Percentiles rank a stretch among this genome's conserved stretches.
Conservation (phyloP, 257 asterid species). For the Sherardia arvensis region DNA sequence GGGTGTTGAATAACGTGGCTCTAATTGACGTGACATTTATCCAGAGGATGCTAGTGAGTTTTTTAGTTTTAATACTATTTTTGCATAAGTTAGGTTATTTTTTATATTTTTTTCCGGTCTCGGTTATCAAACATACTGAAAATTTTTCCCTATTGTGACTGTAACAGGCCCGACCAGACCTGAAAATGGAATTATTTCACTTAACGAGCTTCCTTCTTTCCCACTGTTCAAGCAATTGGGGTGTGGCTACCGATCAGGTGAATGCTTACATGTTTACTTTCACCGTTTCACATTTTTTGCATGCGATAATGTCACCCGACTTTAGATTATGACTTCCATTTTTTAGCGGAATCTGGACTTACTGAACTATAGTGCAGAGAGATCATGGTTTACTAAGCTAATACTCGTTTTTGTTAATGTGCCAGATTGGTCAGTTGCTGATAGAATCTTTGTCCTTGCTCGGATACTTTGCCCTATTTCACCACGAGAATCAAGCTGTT, state of each 20-base stretch:
- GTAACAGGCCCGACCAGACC: slow-evolving; percentile 85
- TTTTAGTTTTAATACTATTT: slow-evolving; percentile 3
- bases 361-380: neutral
- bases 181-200: slow-evolving; percentile 97
- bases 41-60: slow-evolving; percentile 87
- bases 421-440: slow-evolving; percentile 70
- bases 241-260: slow-evolving; percentile 80
- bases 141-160: slow-evolving; percentile 13
- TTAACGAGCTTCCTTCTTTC: slow-evolving; percentile 89
- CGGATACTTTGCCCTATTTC: slow-evolving; percentile 85
- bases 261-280: slow-evolving; percentile 1
- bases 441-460: slow-evolving; percentile 81
- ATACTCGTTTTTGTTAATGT: neutral
- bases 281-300: neutral
- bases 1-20: slow-evolving; percentile 95
- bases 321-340: neutral
- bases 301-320: neutral
- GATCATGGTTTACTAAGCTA: neutral
- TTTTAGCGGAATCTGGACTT: neutral
- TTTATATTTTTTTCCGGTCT: too few relatives aligned
- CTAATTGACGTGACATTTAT: slow-evolving; percentile 71
- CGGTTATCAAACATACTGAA: neutral
- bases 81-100: neutral
- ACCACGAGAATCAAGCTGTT: slow-evolving; percentile 85
- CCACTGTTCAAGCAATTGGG: slow-evolving; percentile 92